phyloP scores from a whole-genome alignment of 192 early-diverging fungal genomes.

The Phlyctochytrium arcticum region DNA sequence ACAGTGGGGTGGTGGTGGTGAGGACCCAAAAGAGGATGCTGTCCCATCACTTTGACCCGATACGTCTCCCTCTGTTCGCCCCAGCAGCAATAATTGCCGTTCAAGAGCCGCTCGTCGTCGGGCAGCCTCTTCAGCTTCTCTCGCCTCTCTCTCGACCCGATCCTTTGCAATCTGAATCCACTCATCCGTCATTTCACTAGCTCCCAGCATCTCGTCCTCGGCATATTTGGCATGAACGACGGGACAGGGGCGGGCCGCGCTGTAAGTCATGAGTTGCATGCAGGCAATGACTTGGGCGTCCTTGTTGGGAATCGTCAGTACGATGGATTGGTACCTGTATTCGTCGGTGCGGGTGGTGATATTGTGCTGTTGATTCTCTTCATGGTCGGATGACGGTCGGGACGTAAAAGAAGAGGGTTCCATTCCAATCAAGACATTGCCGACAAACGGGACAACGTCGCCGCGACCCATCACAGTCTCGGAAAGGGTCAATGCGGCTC shows the following conservation, averaged over 20 bases:
- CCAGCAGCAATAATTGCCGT: too few relatives aligned
- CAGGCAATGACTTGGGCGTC: neutral
- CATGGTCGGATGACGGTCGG: too few relatives aligned
- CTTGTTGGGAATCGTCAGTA: neutral
- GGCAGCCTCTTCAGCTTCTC: neutral
- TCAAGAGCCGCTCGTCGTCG: too few relatives aligned
- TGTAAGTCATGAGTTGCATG: neutral
- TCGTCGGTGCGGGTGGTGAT: neutral
- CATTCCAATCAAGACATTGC: too few relatives aligned
- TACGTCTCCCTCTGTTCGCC: neutral
- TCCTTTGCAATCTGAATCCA: neutral
- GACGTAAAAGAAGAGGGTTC: too few relatives aligned
- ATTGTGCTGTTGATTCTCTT: neutral
- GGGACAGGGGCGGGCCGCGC: neutral
- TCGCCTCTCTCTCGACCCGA: neutral
- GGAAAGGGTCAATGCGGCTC: conserved; percentile 30
- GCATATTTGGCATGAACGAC: neutral
- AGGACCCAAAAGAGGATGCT: too few relatives aligned
- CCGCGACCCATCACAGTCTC: conserved; percentile 3
- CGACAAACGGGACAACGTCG: neutral
- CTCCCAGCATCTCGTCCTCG: neutral
- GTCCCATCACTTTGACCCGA: too few relatives aligned
- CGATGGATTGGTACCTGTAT: neutral
- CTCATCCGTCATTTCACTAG: too few relatives aligned
- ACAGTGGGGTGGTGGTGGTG: too few relatives aligned